Conservation (phyloP, 2,329 filamentous ascomycete species). For the Diaporthe sp. region DNA sequence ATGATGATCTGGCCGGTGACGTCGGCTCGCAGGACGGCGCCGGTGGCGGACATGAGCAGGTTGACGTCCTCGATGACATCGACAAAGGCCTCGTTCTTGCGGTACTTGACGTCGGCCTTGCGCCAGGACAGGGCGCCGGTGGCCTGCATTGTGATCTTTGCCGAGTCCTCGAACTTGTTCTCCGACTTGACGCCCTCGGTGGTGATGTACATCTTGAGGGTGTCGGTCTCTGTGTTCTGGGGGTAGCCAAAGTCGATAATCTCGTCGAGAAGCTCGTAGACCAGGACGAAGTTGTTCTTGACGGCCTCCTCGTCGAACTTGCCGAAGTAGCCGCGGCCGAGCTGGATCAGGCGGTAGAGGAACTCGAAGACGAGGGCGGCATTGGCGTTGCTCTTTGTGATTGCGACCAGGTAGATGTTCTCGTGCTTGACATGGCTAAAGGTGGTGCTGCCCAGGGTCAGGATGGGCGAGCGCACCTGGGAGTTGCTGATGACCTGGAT, state of each 20-base stretch:
- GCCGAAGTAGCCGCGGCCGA: conserved; percentile 96
- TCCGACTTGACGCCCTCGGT: conserved; percentile 98
- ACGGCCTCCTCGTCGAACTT: conserved; percentile 99
- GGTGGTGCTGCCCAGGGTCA: conserved; percentile 96
- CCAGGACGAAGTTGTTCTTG: conserved; percentile 99
- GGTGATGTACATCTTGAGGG: conserved; percentile 99
- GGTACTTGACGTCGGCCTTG: conserved; percentile 97
- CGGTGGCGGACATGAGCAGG: conserved; percentile 97
- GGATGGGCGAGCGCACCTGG: conserved; percentile 95
- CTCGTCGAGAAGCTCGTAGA: conserved; percentile 97
- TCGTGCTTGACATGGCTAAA: conserved; percentile 99
- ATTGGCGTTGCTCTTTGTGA: conserved; percentile 99
- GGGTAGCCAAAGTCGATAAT: conserved; percentile 99
- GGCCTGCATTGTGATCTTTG: conserved; percentile 99
- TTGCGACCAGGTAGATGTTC: conserved; percentile 97
- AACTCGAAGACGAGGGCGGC: conserved; percentile 98
- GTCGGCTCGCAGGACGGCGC: conserved; percentile 93
- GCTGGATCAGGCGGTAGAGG: conserved; percentile 88
- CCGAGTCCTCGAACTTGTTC: conserved; percentile 87
- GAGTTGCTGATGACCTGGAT: conserved; percentile 99
- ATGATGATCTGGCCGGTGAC: conserved; percentile 98
- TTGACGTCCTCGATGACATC: conserved; percentile 99
- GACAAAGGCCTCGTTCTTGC: conserved; percentile 99
- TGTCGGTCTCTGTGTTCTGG: conserved; percentile 98
- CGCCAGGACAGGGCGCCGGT: conserved; percentile 97